phyloP scores from a whole-genome alignment of 805 yeast species.

The Candida maesae region DNA sequence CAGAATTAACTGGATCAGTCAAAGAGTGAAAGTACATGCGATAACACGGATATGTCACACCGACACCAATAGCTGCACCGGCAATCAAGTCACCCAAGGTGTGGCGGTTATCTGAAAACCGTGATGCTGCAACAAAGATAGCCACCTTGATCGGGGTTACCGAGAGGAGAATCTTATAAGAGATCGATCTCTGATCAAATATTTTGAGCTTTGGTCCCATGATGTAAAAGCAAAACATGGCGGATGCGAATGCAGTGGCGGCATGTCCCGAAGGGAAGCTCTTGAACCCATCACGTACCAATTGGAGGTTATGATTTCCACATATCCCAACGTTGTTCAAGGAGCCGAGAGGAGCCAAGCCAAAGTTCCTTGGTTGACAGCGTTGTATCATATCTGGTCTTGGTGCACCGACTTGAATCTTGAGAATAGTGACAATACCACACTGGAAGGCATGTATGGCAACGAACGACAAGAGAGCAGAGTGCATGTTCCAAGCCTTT shows the following conservation, averaged over 20 bases:
- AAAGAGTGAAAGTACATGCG: constrained; percentile 40
- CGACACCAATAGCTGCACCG: constrained; percentile 37
- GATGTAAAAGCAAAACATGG: constrained; percentile 34
- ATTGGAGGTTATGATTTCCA: constrained; percentile 32
- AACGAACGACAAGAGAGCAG: constrained; percentile 32
- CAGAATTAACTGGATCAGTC: constrained; percentile 28
- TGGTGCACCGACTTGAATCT: constrained; percentile 45
- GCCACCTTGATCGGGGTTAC: constrained; percentile 36
- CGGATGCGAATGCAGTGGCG: constrained; percentile 46
- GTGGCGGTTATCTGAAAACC: constrained; percentile 48
- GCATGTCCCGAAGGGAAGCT: constrained; percentile 61
- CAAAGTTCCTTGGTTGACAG: constrained; percentile 39
- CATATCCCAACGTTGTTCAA: constrained; percentile 47
- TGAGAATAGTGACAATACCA: constrained; percentile 39
- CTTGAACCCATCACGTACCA: constrained; percentile 48
- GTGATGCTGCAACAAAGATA: constrained; percentile 33
- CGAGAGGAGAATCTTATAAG: constrained; percentile 31
- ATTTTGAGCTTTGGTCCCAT: constrained; percentile 33
- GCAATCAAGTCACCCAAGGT: constrained; percentile 36
- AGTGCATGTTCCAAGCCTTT: constrained; percentile 40
- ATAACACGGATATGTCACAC: constrained; percentile 34
- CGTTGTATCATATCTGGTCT: constrained; percentile 52
- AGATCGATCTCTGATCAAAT: constrained; percentile 34
- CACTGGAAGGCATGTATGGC: constrained; percentile 38
- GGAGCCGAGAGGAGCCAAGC: constrained; percentile 31